These are phyloP conservation scores for Coniochaeta ligniaria DNA, from an alignment of 2,329 filamentous ascomycete genomes.

Conservation along the genomic window DNA sequence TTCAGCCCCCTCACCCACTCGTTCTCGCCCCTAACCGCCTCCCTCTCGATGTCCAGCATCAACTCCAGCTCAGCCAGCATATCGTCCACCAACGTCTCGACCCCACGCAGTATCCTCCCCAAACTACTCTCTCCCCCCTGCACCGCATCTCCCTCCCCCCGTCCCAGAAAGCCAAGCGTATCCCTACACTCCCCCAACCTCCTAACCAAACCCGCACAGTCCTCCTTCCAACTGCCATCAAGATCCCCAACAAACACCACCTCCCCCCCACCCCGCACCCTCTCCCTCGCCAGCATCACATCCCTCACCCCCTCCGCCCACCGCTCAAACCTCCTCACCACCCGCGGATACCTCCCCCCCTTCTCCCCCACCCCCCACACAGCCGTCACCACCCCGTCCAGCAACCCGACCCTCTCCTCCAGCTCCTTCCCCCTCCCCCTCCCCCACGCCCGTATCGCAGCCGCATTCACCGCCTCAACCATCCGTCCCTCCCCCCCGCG, in stretches of 20 bases:
- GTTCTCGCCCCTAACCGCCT: constrained; percentile 47
- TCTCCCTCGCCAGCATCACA: not conserved
- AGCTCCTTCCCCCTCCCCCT: constrained; percentile 25
- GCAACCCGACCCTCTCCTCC: constrained; percentile 48
- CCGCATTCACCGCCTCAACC: constrained; percentile 42
- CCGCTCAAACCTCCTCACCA: constrained; percentile 50
- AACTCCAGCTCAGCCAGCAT: constrained; percentile 57
- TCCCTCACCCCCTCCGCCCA: constrained; percentile 43
- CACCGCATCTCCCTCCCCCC: constrained; percentile 12
- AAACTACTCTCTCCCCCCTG: constrained; percentile 26
- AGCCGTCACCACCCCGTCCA: constrained; percentile 50
- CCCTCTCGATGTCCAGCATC: constrained; percentile 56
- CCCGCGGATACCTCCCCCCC: constrained; percentile 47
- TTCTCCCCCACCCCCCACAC: constrained; percentile 51
- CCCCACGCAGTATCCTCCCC: constrained; percentile 38
- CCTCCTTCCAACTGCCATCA: constrained; percentile 51
- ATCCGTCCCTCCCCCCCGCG: constrained; percentile 30
- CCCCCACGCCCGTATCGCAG: constrained; percentile 44
- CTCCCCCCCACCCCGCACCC: constrained; percentile 23
- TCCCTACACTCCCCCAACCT: constrained; percentile 45
- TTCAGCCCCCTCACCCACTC: constrained; percentile 52
- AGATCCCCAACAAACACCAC: constrained; percentile 47
- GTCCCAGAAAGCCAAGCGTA: constrained; percentile 8
- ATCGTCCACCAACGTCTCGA: constrained; percentile 40
- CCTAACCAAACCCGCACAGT: constrained; percentile 43